phyloP scores from a whole-genome alignment of 2,329 filamentous ascomycete species.

The Pseudocercospora fuligena region DNA sequence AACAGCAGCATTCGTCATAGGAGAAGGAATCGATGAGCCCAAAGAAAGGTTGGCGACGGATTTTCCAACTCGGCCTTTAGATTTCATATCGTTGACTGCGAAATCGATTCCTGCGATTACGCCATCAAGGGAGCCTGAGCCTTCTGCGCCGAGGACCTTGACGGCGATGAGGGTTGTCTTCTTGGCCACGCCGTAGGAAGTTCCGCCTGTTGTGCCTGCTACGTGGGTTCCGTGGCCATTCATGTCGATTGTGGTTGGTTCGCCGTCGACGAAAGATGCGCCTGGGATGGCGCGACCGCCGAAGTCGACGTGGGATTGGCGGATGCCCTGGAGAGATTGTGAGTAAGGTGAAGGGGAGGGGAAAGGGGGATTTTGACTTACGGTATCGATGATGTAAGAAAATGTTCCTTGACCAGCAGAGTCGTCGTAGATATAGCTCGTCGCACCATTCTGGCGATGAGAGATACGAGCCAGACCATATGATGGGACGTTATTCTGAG shows the following conservation, averaged over 20 bases:
- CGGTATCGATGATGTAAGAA: conserved; percentile 35
- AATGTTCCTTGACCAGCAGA: conserved; percentile 40
- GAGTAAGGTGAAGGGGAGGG: neutral
- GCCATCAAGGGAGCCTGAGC: conserved; percentile 54
- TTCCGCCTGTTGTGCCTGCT: conserved; percentile 64
- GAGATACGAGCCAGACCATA: conserved; percentile 51
- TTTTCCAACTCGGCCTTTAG: conserved; percentile 71
- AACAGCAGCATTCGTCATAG: conserved; percentile 46
- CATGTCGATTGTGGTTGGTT: conserved; percentile 45
- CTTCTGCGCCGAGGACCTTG: conserved; percentile 54
- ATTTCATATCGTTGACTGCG: conserved; percentile 63
- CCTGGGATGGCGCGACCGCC: conserved; percentile 35
- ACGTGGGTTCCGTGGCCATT: conserved; percentile 70
- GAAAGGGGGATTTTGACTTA: conserved; percentile 3
- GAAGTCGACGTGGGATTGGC: conserved; percentile 33
- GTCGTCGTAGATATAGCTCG: conserved; percentile 47
- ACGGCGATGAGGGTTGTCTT: conserved; percentile 55
- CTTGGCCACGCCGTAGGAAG: conserved; percentile 62
- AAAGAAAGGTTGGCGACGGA: conserved; percentile 46
- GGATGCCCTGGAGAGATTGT: conserved; percentile 22
- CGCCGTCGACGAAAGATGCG: conserved; percentile 30
- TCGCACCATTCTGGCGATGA: conserved; percentile 38
- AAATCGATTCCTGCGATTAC: conserved; percentile 55
- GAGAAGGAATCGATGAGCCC: conserved; percentile 43
- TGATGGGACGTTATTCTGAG: conserved; percentile 44